A percentile compares a stretch with the other conserved stretches of the same genome.
Evolutionary conservation across 768 basidiomycete genomes (phyloP).

Genomic region (Kondoa malvinella): DNA sequence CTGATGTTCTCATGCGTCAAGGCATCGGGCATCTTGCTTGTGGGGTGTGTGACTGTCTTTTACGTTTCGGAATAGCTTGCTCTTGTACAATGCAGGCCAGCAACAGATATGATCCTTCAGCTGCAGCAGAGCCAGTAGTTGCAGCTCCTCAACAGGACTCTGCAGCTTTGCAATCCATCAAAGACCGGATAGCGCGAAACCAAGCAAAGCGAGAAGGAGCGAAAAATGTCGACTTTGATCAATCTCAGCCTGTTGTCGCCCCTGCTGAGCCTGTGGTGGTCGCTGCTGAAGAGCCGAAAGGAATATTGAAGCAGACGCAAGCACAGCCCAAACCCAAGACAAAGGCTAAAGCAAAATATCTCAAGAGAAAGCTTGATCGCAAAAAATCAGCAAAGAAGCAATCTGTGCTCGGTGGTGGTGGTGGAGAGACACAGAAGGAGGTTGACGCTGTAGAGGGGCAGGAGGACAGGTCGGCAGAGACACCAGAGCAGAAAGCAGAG

Average conservation of each 20-base stretch:
- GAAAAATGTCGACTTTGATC: background rate
- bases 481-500: slow-evolving; percentile 21
- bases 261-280: background rate
- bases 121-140: too few species aligned
- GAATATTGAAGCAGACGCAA: background rate
- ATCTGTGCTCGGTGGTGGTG: slow-evolving; percentile 14
- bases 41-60: too few species aligned
- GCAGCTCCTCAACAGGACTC: background rate
- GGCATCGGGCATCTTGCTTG: too few species aligned
- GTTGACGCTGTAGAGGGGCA: background rate
- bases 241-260: background rate
- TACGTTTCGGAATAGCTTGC: too few species aligned
- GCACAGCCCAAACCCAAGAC: slow-evolving; percentile 42
- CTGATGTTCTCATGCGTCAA: too few species aligned
- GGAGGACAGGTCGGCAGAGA: slow-evolving; percentile 14
- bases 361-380: slow-evolving; percentile 53
- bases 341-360: slow-evolving; percentile 53
- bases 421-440: background rate
- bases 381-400: slow-evolving; percentile 39
- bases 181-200: background rate
- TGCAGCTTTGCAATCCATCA: background rate
- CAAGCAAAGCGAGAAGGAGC: background rate
- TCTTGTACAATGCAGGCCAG: too few species aligned
- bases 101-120: too few species aligned
- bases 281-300: background rate